Percentiles rank a stretch among this genome's conserved stretches.
These are phyloP conservation scores for Stachybotrys elegans DNA, from an alignment of 2,329 filamentous ascomycete species.

Conservation along the genomic window DNA sequence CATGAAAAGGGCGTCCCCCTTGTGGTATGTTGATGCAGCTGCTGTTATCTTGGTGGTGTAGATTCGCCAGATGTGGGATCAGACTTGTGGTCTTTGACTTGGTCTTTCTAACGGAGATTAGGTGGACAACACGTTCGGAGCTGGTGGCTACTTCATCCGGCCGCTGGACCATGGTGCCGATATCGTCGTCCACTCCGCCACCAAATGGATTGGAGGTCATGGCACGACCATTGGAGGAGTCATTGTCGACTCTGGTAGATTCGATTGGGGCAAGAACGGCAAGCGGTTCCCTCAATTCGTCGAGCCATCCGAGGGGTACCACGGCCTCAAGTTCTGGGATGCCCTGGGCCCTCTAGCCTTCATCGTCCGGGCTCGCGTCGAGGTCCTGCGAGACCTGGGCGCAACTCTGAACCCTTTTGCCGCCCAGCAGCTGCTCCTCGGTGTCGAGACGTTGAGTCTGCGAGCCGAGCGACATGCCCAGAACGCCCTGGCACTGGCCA, in stretches of 20 bases:
- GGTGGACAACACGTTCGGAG: conserved; percentile 94
- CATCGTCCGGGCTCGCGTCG: conserved; percentile 80
- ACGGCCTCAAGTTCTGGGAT: conserved; percentile 91
- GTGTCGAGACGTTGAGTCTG: conserved; percentile 84
- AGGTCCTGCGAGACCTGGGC: conserved; percentile 84
- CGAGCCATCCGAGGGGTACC: conserved; percentile 83
- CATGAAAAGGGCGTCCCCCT: conserved; percentile 63
- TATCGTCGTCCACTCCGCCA: conserved; percentile 90
- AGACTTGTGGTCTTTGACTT: too few relatives aligned
- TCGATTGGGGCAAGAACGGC: conserved; percentile 84
- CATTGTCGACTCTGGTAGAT: conserved; percentile 83
- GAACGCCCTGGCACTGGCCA: conserved; percentile 75
- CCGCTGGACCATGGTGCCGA: conserved; percentile 90
- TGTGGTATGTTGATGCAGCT: conserved; percentile 51
- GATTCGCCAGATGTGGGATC: too few relatives aligned
- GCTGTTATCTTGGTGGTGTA: too few relatives aligned
- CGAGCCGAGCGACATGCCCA: conserved; percentile 80
- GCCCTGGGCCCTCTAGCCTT: conserved; percentile 81
- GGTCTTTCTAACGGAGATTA: too few relatives aligned
- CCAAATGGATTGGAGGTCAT: conserved; percentile 96
- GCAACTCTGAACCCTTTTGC: conserved; percentile 81
- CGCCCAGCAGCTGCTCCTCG: conserved; percentile 85
- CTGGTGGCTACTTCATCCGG: conserved; percentile 80
- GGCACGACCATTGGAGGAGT: conserved; percentile 87
- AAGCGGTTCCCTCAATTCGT: conserved; percentile 89